Evolutionary conservation across 108 stramenopile species (phyloP).

Genomic region (Pseudonitzschia pungens): DNA sequence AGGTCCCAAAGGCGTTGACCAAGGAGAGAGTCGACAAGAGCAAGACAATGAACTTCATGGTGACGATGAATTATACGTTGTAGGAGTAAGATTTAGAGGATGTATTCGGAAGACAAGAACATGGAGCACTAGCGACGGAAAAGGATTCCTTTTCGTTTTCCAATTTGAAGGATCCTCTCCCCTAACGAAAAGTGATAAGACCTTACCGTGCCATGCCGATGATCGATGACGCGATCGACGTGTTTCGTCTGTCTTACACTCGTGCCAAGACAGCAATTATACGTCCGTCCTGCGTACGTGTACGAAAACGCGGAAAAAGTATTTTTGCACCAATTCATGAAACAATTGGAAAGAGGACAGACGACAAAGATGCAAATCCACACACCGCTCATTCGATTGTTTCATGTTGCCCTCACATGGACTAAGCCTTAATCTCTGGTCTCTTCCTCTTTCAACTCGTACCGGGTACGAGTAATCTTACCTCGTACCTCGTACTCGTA

Average conservation of each 20-base stretch:
- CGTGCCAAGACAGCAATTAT: neutral
- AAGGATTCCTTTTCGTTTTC: neutral
- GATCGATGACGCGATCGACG: neutral
- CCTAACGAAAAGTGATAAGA: too few relatives aligned
- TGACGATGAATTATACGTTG: neutral
- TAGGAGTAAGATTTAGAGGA: too few relatives aligned
- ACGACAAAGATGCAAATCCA: neutral
- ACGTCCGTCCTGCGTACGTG: neutral
- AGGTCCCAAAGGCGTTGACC: neutral
- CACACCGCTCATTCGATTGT: neutral
- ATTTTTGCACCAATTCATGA: neutral
- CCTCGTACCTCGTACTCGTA: too few relatives aligned
- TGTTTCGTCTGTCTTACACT: neutral
- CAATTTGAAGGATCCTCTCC: neutral
- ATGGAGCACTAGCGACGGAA: neutral
- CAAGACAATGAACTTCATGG: slow-evolving; percentile 6
- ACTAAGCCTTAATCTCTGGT: too few relatives aligned
- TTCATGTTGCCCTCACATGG: neutral
- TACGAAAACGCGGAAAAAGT: neutral
- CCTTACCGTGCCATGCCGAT: too few relatives aligned
- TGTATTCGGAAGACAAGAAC: neutral
- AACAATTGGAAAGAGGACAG: neutral
- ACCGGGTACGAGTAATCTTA: too few relatives aligned
- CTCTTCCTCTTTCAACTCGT: too few relatives aligned
- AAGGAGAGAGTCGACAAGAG: slow-evolving; percentile 5